These are phyloP conservation scores for Fusarium continuum DNA, from an alignment of 2,329 filamentous ascomycete species.

Conservation along the genomic window DNA sequence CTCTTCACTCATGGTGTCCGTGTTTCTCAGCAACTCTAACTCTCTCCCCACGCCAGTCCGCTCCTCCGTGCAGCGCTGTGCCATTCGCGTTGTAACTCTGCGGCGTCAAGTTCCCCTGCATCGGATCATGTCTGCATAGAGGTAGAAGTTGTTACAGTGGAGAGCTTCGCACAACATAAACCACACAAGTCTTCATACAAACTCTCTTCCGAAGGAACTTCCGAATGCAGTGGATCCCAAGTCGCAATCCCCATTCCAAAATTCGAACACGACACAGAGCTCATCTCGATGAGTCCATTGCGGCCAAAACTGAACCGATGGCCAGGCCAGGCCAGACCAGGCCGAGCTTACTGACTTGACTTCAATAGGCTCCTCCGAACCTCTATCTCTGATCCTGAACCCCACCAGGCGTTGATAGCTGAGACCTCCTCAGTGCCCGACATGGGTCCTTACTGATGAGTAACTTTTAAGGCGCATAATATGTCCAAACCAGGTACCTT, in stretches of 20 bases:
- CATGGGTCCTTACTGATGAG: constrained; percentile 22
- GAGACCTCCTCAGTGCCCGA: constrained; percentile 35
- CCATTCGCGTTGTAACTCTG: constrained; percentile 19
- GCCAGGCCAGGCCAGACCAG: not conserved
- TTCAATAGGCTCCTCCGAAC: constrained; percentile 4
- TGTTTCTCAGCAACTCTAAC: constrained; percentile 8
- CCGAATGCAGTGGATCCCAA: constrained; percentile 7
- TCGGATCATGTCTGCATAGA: constrained; percentile 20
- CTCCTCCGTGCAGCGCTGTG: constrained; percentile 12
- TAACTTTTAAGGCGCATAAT: constrained; percentile 14
- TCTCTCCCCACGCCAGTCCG: constrained; percentile 6
- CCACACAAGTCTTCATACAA: not conserved
- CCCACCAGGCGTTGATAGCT: constrained; percentile 32
- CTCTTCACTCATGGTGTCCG: not conserved
- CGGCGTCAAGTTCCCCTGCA: constrained; percentile 22
- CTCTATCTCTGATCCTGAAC: constrained; percentile 8
- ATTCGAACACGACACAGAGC: not conserved
- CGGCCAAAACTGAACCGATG: constrained; percentile 5
- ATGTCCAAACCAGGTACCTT: constrained; percentile 31
- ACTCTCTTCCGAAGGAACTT: not conserved
- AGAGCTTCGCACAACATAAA: not conserved
- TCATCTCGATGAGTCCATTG: constrained; percentile 17
- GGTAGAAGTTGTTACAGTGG: not conserved
- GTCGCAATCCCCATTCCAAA: not conserved
- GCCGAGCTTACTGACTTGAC: constrained; percentile 2